phyloP scores from a whole-genome alignment of 169 alveolate genomes.

The Neospora caninum region DNA sequence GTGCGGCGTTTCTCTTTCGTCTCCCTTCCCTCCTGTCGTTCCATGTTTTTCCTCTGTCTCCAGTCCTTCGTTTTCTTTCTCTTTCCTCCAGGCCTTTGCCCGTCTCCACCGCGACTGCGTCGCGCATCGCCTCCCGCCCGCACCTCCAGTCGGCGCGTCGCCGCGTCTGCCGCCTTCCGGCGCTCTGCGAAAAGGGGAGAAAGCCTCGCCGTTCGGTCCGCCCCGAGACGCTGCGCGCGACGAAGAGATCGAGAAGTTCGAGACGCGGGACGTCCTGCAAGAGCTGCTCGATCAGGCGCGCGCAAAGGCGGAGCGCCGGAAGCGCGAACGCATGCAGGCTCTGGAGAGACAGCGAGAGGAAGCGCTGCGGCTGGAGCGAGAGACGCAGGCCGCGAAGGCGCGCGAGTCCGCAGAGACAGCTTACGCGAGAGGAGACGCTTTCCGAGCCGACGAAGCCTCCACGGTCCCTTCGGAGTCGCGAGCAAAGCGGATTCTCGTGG shows the following conservation, averaged over 20 bases:
- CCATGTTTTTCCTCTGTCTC: neutral
- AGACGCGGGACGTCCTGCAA: neutral
- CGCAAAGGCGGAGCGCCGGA: neutral
- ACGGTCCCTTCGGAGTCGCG: neutral
- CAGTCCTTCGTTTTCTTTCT: neutral
- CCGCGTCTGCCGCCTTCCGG: neutral
- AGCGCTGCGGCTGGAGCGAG: neutral
- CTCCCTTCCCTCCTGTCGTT: neutral
- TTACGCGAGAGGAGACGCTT: neutral
- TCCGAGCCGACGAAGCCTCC: neutral
- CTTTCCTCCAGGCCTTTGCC: neutral
- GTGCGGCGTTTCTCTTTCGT: neutral
- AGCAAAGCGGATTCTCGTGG: neutral
- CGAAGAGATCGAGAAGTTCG: neutral
- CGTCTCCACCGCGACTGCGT: neutral
- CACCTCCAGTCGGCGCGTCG: neutral
- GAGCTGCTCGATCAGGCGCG: neutral
- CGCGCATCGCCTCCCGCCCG: neutral
- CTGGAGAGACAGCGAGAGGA: slow-evolving; percentile 20
- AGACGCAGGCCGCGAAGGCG: neutral
- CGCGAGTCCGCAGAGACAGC: neutral
- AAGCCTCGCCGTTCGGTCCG: neutral
- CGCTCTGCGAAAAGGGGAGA: neutral
- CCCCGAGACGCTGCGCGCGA: neutral
- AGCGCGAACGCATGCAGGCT: neutral